Conservation (phyloP, 2,329 filamentous ascomycete species). For the Microsporum canis region DNA sequence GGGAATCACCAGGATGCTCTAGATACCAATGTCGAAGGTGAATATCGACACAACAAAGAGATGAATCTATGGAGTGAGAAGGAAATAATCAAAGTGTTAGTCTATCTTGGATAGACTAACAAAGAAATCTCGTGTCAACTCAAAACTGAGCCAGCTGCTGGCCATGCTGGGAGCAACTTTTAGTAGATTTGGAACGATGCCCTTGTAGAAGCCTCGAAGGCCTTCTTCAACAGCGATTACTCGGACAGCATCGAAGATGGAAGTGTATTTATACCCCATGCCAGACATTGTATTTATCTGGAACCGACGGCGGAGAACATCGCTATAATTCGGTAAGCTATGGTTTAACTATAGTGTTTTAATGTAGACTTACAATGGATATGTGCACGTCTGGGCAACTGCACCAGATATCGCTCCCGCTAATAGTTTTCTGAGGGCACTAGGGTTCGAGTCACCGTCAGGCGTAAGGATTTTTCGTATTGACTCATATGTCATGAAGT, state of each 20-base stretch:
- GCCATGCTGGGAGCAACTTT: conserved; percentile 99
- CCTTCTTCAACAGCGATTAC: conserved; percentile 80
- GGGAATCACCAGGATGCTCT: neutral
- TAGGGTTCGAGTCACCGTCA: conserved; percentile 76
- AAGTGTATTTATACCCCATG: conserved; percentile 92
- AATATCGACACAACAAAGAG: neutral
- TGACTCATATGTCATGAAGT: conserved; percentile 97
- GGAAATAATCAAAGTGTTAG: neutral
- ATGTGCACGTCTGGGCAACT: conserved; percentile 94
- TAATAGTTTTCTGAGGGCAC: conserved; percentile 64
- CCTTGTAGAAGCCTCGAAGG: conserved; percentile 79
- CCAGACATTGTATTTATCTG: conserved; percentile 99
- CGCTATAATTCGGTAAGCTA: conserved; percentile 41
- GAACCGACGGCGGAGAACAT: conserved; percentile 84
- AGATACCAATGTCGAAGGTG: neutral
- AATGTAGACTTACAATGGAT: conserved; percentile 64
- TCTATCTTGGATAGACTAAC: conserved; percentile 39
- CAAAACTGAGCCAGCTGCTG: conserved; percentile 94
- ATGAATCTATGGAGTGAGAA: neutral
- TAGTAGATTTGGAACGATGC: conserved; percentile 84
- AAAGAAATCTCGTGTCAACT: conserved; percentile 80
- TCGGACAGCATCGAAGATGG: conserved; percentile 68
- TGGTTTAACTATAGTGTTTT: neutral
- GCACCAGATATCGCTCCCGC: conserved; percentile 92
- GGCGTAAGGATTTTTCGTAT: conserved; percentile 73